These are phyloP conservation scores for Alternaria alternata DNA, from an alignment of 2,329 filamentous ascomycete genomes.

Conservation along the genomic window DNA sequence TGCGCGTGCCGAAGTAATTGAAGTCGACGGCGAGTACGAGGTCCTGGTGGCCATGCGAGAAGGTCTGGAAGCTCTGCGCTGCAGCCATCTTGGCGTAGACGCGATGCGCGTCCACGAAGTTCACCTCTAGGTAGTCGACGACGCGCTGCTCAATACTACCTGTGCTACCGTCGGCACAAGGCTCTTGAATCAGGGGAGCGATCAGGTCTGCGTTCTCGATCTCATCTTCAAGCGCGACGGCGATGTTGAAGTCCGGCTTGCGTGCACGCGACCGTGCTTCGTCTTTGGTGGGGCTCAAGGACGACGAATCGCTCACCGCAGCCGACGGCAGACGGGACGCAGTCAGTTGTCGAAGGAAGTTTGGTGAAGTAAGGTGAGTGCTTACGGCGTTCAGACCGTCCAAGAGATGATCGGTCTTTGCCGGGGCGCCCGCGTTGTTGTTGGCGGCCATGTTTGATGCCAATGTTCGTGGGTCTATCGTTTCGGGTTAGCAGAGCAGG, in stretches of 20 bases:
- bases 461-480: constrained; percentile 37
- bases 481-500: constrained; percentile 40
- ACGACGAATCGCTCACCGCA: constrained; percentile 50
- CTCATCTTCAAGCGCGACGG: constrained; percentile 39
- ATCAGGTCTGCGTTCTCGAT: constrained; percentile 45
- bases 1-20: constrained; percentile 91
- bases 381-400: constrained; percentile 45
- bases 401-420: constrained; percentile 42
- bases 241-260: constrained; percentile 45
- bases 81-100: constrained; percentile 48
- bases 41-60: constrained; percentile 79
- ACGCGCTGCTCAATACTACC: constrained; percentile 37
- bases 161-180: constrained; percentile 41
- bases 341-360: constrained; percentile 47
- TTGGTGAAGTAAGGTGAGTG: constrained; percentile 42
- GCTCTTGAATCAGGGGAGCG: constrained; percentile 46
- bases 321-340: constrained; percentile 49
- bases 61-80: constrained; percentile 60
- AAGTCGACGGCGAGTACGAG: constrained; percentile 86
- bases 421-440: constrained; percentile 31
- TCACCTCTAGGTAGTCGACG: constrained; percentile 35
- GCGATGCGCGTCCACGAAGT: constrained; percentile 39
- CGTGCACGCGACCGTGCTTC: constrained; percentile 43
- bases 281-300: constrained; percentile 45
- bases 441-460: constrained; percentile 39